Evolutionary conservation across 345 rosid genomes (phyloP), one percentile per base, ranked within the genome.

Genomic region (Eutrema japonicum): DNA sequence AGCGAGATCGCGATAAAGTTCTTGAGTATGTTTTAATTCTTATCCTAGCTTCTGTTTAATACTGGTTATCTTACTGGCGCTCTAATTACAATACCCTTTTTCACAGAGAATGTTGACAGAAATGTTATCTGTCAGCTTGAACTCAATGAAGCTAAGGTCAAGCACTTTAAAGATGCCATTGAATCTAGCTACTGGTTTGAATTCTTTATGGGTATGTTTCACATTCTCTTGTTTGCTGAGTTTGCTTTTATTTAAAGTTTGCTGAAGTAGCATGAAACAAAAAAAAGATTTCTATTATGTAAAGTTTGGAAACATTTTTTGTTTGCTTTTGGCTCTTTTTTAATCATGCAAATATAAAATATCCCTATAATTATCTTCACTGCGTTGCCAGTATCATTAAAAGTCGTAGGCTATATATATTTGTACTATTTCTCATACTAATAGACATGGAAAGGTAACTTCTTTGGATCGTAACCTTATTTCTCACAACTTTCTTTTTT

Each of bases 121-220:
- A 69, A 41, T 45, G 69, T 71, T 40, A 88, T 90, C 65, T 92
- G 98, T 65, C 82, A 37, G 52, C 81, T 92, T 57, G 81, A 83
- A 29, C 96, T 92, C 60, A 74, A 87, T 30, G 91, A 90, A 55
- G 77, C 75, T 51, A 87, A 82, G 79, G 96, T 88, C 78, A 87
- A 80, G 70, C 92, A 85, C 13, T 90, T 92, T 77, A 88, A 88
- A 79, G 93, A 90, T 84, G 98, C 96, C 40, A 86, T 92, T 50
- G 98, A 90, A 83, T 86, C 86, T 72, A 92, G 79, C 70, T 92
- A 92, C 76, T 90, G 95, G 98, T 88, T 92, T 70, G 98, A 92
- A 75, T 92, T 92, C 76, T 92, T 92, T 75, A 82, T 92, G 86
- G 82, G 82, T 79, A 79, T 75, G 77, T 64, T 33, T 63, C 73